Evolutionary conservation across 768 basidiomycete genomes (phyloP).

Genomic region (Podaxis carcinomalis): DNA sequence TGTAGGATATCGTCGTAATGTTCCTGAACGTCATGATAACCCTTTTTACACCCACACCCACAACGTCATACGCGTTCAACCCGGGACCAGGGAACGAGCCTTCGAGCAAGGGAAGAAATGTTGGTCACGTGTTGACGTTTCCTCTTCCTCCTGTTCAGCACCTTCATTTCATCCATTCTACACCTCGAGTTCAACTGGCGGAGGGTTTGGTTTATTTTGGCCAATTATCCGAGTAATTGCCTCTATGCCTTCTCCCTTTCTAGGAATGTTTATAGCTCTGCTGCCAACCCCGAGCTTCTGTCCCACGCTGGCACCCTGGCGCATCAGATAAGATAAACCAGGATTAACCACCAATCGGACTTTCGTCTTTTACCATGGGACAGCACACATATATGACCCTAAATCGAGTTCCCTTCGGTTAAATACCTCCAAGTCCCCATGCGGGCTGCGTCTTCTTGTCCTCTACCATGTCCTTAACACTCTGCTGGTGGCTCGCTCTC

Average conservation of each 20-base stretch:
- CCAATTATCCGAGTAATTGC: not conserved
- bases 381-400: not conserved
- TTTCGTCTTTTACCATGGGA: not conserved
- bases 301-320: not conserved
- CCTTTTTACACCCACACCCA: no score
- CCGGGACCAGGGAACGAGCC: no score
- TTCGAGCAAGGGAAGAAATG: no score
- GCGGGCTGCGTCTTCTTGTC: not conserved
- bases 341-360: not conserved
- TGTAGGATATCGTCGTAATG: no score
- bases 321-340: not conserved
- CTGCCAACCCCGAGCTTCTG: not conserved
- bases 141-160: not conserved
- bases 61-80: no score
- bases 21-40: no score
- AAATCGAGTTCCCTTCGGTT: not conserved
- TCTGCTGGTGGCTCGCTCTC: not conserved
- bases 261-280: not conserved
- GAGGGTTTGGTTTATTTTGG: not conserved
- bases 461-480: conserved; percentile 2
- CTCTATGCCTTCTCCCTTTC: not conserved
- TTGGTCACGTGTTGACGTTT: no score
- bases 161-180: not conserved
- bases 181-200: not conserved
- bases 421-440: not conserved